These are phyloP conservation scores for Penicillium olsonii DNA, from an alignment of 2,329 filamentous ascomycete species.

Conservation along the genomic window DNA sequence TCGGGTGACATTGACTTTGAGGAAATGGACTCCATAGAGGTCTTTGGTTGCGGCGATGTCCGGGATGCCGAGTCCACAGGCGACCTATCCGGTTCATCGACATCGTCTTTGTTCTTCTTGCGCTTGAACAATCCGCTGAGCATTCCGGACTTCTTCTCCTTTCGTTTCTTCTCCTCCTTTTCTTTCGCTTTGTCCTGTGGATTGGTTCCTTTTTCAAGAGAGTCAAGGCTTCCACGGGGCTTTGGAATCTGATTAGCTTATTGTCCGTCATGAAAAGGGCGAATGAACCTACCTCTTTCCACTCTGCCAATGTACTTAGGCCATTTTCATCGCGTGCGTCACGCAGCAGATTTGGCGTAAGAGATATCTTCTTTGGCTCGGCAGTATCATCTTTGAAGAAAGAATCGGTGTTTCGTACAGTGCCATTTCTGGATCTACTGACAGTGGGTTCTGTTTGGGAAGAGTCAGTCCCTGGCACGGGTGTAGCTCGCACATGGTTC, in stretches of 20 bases:
- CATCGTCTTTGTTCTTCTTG: slow-evolving; percentile 56
- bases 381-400: slow-evolving; percentile 96
- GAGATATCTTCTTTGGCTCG: slow-evolving; percentile 94
- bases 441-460: slow-evolving; percentile 30
- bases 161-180: slow-evolving; percentile 76
- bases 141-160: slow-evolving; percentile 70
- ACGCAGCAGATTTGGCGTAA: slow-evolving; percentile 87
- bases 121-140: slow-evolving; percentile 69
- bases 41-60: slow-evolving; percentile 46
- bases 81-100: slow-evolving; percentile 58
- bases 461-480: slow-evolving; percentile 17
- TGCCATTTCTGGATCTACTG: slow-evolving; percentile 74
- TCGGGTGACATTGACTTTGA: slow-evolving; percentile 31
- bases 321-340: slow-evolving; percentile 56
- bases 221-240: slow-evolving; percentile 70
- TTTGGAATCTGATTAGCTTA: slow-evolving; percentile 37
- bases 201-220: slow-evolving; percentile 68
- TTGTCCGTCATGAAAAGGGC: not conserved
- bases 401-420: slow-evolving; percentile 86
- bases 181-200: slow-evolving; percentile 67
- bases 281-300: slow-evolving; percentile 40
- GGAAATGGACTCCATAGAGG: slow-evolving; percentile 45
- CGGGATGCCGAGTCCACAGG: slow-evolving; percentile 59
- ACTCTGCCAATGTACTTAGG: slow-evolving; percentile 28
- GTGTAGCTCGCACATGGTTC: not conserved